Evolutionary conservation across 805 yeast genomes (phyloP), one percentile per base, ranked within the genome.

Genomic region (Zygoascus biomembranicola): DNA sequence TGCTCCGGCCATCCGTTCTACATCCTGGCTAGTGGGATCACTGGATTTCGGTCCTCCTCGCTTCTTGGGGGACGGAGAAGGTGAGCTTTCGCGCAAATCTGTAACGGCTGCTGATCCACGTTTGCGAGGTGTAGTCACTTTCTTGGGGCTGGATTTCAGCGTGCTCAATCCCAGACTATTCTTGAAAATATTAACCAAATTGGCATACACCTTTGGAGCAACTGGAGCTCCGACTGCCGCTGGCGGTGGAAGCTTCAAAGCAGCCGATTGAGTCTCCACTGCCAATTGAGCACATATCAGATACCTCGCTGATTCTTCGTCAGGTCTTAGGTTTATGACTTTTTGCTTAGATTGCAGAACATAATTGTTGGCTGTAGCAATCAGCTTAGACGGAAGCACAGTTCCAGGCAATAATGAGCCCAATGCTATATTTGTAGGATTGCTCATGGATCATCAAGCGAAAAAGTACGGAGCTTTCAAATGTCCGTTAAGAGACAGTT

Each of bases 261-360:
- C 42, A 11, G 31, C 53, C 35, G 49, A 16, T n/a, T 53, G 48
- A 37, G 50, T 49, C 32, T 62, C 66, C 26, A 59, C 49, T 10
- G 66, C 66, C 35, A 63, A 42, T 13, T 60, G 60, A 9, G 59
- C 55, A 49, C 64, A 58, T 8, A 63, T 37, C 9, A 55, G 51
- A 49, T 51, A 44, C 26, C 65, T 49, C 4, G 63, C 64, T 2
- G 60, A 53, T 19, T 61, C 63, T 49, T 61, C 65, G 10, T 52
- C 56, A 4, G 66, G 63, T 41, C 51, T 54, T 49, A 62, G 47
- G 16, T 46, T 49, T 2, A 41, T 18, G 32, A 59, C 48, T 28
- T 53, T 52, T 20, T 39, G 23, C 41, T 28, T 41, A 8, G 62
- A 59, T 23, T 59, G 61, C n/a, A 52, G 37, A 23, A 32, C 46